Base-by-base conservation (phyloP, 495 filamentous ascomycete genomes). In the Aspergillus hancockii region DNA sequence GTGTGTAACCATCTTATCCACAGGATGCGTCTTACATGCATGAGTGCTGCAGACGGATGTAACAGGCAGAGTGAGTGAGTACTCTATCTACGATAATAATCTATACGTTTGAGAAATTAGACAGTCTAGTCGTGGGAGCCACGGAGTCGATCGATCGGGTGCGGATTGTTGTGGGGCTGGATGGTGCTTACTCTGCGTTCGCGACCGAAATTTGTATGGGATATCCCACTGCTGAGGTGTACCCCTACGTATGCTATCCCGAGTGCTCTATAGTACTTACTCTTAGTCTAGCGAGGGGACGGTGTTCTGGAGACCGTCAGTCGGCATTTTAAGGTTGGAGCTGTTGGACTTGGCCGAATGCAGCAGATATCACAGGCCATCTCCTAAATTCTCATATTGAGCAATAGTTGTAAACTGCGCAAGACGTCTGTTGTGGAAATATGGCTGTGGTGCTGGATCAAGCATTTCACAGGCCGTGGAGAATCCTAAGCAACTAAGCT, bases 161-260 rank as follows among this genome's bases (percentile, higher is more conserved):
- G 43, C 18, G 19, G 21, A 47, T 23, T 47, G 18, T 2, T 47
- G 43, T 47, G 43, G 43, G 43, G 18, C 43, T 47, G 19, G 8
- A 22, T 14, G 19, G 8, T 47, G 43, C 43, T 47, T 47, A 47
- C 43, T n/a, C 19, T 6, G 43, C 14, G 3, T 45, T 45, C 41
- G 41, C 19, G 41, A 8, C 41, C n/a, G 8, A 45, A 21, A 45
- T 43, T 22, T 6, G 19, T 47, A 4, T 16, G 16, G 21, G 13
- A 22, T 47, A 23, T 47, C 19, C 43, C 43, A 47, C 43, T 22
- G 43, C 43, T 47, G 19, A 47, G 43, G 43, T 47, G 43, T 47
- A 21, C 21, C 19, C 5, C 43, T 47, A 47, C 43, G 43, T 47
- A 47, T n/a, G 16, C 43, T 12, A 1, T 16, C 12, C 14, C 5